phyloP scores from a whole-genome alignment of 2,329 filamentous ascomycete genomes.

The Fusarium dimerum region DNA sequence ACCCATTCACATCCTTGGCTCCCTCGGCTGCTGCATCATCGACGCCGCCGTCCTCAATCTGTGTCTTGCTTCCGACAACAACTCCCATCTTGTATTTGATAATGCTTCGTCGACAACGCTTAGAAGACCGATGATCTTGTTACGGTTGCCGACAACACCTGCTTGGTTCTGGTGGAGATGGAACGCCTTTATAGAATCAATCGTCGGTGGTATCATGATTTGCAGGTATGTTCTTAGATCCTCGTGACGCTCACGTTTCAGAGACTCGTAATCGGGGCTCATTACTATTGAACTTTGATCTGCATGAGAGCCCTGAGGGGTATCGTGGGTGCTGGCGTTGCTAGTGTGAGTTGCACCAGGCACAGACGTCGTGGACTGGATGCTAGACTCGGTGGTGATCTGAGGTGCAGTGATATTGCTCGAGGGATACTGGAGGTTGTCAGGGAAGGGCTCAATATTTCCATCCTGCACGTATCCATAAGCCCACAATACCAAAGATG shows the following conservation, averaged over 20 bases:
- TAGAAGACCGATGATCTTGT: conserved; percentile 27
- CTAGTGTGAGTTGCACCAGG: conserved; percentile 5
- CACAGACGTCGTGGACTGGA: conserved; percentile 17
- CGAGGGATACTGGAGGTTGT: conserved; percentile 26
- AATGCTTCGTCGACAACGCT: conserved; percentile 29
- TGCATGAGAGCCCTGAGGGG: conserved; percentile 17
- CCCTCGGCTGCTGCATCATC: conserved; percentile 28
- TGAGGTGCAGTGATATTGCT: conserved; percentile 10
- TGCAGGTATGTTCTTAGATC: conserved; percentile 30
- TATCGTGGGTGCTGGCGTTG: conserved; percentile 14
- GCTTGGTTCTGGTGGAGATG: conserved; percentile 31
- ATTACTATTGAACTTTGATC: conserved; percentile 18
- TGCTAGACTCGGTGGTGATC: conserved; percentile 18
- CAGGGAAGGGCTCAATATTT: conserved; percentile 28
- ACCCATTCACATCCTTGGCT: conserved; percentile 20
- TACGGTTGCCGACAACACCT: conserved; percentile 28
- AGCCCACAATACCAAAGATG: conserved; percentile 29
- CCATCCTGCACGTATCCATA: conserved; percentile 31
- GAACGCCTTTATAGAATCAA: conserved; percentile 30
- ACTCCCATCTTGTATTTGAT: conserved; percentile 27
- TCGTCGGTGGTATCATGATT: conserved; percentile 31
- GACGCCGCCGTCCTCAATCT: conserved; percentile 28
- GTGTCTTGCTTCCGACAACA: conserved; percentile 27
- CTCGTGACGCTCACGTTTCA: conserved; percentile 26
- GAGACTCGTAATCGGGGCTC: conserved; percentile 20